Conservation (phyloP, 106 monocot species). For the Dactylorhiza incarnata region DNA sequence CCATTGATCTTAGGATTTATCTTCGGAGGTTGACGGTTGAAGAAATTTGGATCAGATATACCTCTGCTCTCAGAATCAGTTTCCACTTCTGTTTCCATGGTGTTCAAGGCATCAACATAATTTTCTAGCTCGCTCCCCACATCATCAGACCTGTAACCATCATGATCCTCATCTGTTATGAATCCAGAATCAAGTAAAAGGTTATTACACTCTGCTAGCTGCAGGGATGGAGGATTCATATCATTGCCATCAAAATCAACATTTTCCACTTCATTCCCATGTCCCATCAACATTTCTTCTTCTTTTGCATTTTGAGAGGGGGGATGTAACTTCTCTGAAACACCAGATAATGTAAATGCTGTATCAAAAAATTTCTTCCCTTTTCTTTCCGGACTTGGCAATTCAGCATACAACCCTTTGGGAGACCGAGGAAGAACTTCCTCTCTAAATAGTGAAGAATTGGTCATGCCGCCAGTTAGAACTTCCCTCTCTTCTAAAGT, state of each 20-base stretch:
- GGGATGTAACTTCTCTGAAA: background rate
- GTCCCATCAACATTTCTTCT: background rate
- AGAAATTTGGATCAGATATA: slow-evolving; percentile 15
- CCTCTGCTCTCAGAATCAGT: slow-evolving; percentile 42
- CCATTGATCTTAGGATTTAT: slow-evolving; percentile 9
- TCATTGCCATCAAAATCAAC: slow-evolving; percentile 10
- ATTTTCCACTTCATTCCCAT: background rate
- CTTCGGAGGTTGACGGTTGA: slow-evolving; percentile 11
- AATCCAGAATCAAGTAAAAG: slow-evolving; percentile 19
- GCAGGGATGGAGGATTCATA: background rate
- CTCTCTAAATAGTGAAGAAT: slow-evolving; percentile 10
- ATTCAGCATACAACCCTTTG: slow-evolving; percentile 12
- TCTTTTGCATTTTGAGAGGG: background rate
- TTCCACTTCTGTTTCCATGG: slow-evolving; percentile 64
- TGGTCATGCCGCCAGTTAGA: slow-evolving; percentile 18
- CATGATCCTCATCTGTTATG: slow-evolving; percentile 28
- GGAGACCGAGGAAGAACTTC: slow-evolving; percentile 14
- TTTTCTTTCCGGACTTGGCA: slow-evolving; percentile 6
- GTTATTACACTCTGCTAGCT: slow-evolving; percentile 5
- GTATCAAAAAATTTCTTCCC: slow-evolving; percentile 11
- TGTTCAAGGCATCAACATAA: slow-evolving; percentile 78
- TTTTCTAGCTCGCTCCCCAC: slow-evolving; percentile 69
- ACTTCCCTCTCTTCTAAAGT: slow-evolving; percentile 25
- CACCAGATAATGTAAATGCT: background rate
- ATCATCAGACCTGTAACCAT: slow-evolving; percentile 57